Evolutionary conservation across 305 asterid species (phyloP), one percentile per base, ranked within the genome.

Genomic region (Coffea humblotiana): DNA sequence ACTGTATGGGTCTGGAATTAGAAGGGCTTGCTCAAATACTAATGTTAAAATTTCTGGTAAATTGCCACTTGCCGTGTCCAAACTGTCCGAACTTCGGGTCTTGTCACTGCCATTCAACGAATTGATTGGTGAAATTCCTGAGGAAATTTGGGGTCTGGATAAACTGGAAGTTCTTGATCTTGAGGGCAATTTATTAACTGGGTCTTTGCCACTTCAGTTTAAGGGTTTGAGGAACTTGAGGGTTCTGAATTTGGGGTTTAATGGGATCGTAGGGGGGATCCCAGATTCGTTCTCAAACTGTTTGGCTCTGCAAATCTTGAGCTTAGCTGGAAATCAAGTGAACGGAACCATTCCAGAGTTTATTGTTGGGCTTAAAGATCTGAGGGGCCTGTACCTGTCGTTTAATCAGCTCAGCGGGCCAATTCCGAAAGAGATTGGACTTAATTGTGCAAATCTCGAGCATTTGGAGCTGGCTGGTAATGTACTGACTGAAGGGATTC

Each of bases 131-230:
- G 90, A 79, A 74, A 89, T 94, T 72, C 97, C 95, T 58, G 67
- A 16, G 15, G 93, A 86, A 76, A 74, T 94, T 71, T 94, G 94
- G 94, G 92, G 84, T 32, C 85, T 94, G 97, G 92, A 89, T 63
- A 91, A 90, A 77, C 94, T 94, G 19, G 98, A 94, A 87, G 92
- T 94, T 84, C 91, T 92, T 85, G 98, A 94, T 85, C 96, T 94
- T 12, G 97, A 94, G 73, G 98, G 97, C 85, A 94, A 94, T 84
- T 82, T 71, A 56, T 48, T 94, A 75, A 81, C 90, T 2, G 96
- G 93, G 71, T 67, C 83, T 6, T 82, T 94, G 84, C 97, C 94
- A 16, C 32, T 68, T 67, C 83, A 70, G 80, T 87, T 92, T 78
- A 82, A 81, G 64, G 97, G 98, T 78, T 84, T 89, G 89, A 88